phyloP scores from a whole-genome alignment of 306 rosid species.

The Amphicarpaea edgeworthii region DNA sequence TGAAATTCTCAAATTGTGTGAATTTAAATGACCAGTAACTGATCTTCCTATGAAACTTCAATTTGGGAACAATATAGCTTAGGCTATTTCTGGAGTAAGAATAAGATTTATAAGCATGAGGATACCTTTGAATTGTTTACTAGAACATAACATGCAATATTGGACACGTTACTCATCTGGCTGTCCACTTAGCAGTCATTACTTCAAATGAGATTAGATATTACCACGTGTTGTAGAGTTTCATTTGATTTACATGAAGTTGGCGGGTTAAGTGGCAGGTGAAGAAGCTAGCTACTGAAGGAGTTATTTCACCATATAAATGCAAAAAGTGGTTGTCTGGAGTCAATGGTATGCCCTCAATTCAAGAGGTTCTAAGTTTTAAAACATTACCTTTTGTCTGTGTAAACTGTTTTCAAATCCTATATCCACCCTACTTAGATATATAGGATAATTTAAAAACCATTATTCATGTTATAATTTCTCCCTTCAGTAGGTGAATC shows the following conservation, averaged over 20 bases:
- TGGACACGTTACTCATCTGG: conserved; percentile 32
- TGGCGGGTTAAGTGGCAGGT: conserved; percentile 84
- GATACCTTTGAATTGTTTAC: conserved; percentile 27
- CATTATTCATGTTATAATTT: conserved; percentile 52
- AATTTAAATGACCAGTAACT: conserved; percentile 20
- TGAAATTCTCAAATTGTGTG: conserved; percentile 34
- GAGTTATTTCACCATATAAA: conserved; percentile 59
- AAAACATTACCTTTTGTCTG: conserved; percentile 35
- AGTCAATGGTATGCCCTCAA: conserved; percentile 68
- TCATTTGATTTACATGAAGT: conserved; percentile 59
- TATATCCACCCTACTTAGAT: conserved; percentile 35
- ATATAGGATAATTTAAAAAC: conserved; percentile 46
- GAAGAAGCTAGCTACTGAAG: conserved; percentile 61
- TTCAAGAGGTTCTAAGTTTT: conserved; percentile 48
- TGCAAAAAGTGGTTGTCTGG: conserved; percentile 56
- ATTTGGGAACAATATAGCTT: conserved; percentile 29
- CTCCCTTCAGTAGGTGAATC: conserved; percentile 67
- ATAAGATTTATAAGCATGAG: conserved; percentile 4
- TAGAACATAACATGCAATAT: conserved; percentile 11
- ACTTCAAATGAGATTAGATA: conserved; percentile 45
- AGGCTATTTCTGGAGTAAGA: conserved; percentile 24
- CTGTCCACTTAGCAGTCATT: conserved; percentile 35
- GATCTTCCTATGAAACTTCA: conserved; percentile 30
- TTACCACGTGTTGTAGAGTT: conserved; percentile 44
- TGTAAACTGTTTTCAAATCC: conserved; percentile 47